Evolutionary conservation across 2,329 filamentous ascomycete species (phyloP).

Genomic region (Penicillium janthinellum): DNA sequence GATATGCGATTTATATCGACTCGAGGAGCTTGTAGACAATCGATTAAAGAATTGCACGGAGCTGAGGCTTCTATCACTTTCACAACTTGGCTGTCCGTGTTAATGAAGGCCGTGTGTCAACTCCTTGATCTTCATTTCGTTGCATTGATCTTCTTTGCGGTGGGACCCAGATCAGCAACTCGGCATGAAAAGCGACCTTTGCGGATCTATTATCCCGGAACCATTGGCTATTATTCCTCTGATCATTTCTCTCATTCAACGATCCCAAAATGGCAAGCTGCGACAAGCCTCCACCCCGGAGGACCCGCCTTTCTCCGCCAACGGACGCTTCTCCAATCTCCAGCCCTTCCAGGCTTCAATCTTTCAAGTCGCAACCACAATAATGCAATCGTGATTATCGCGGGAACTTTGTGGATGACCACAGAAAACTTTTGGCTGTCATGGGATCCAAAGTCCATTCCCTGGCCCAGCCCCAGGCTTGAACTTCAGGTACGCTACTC

Average conservation of each 20-base stretch:
- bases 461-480: neutral
- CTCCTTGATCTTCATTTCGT: neutral
- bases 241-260: neutral
- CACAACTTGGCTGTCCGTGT: neutral
- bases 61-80: too few relatives aligned
- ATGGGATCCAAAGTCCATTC: neutral
- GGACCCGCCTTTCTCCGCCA: slow-evolving; percentile 20
- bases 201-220: neutral
- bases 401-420: neutral
- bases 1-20: too few relatives aligned
- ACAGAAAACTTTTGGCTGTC: neutral
- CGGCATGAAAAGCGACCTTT: neutral
- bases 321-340: slow-evolving; percentile 9
- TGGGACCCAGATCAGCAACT: neutral
- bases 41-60: too few relatives aligned
- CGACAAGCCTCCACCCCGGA: slow-evolving; percentile 16
- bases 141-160: neutral
- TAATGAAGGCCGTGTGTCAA: neutral
- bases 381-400: neutral
- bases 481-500: slow-evolving; percentile 9
- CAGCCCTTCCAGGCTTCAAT: neutral
- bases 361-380: neutral
- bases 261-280: slow-evolving; percentile 13
- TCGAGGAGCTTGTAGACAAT: too few relatives aligned
- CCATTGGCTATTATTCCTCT: neutral